Base-by-base conservation (phyloP, 345 rosid species). In the Gossypium raimondii region DNA sequence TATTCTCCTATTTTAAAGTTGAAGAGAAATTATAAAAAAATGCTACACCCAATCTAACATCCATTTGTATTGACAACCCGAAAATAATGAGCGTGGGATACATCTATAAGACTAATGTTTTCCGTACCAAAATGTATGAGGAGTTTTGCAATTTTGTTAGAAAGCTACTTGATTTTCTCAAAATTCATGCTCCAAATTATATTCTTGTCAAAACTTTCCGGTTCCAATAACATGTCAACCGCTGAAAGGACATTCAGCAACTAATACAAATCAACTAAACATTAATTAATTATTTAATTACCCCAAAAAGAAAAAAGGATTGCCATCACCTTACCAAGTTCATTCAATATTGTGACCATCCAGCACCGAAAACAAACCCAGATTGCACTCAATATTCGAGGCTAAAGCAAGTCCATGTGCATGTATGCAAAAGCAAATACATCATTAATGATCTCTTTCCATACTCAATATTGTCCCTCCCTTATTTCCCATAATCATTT, bases 121-220 rank as follows among this genome's bases (percentile, higher is more conserved):
- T 11, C 34, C 25, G 18, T n/a, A 13, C 38, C 0, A 27, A 11
- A 17, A 8, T 17, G 24, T 48, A 64, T 38, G 13, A 17, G 0
- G 13, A 64, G 0, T 11, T 38, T 13, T 48, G 9, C 11, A 45
- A 45, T 57, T 34, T 29, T 24, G 59, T n/a, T 14, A 43, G 75
- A 72, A 44, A 72, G 50, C 1, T 34, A 58, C 66, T 60, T 72
- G 18, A 13, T 44, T 57, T 57, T 72, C 66, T 72, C 75, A 59
- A 58, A 47, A 27, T 55, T 38, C 73, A 67, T 67, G 56, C 56
- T 13, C 2, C 18, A 22, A 45, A 66, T 66, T 66, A 20, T 9
- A 55, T 55, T 55, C 4, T 56, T 67, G 11, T 45, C 29, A 65
- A 44, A 65, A 16, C 70, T 43, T 43, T 43, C 71, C 55, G 2